phyloP scores from a whole-genome alignment of 345 rosid genomes.

The Populus pruinosa region DNA sequence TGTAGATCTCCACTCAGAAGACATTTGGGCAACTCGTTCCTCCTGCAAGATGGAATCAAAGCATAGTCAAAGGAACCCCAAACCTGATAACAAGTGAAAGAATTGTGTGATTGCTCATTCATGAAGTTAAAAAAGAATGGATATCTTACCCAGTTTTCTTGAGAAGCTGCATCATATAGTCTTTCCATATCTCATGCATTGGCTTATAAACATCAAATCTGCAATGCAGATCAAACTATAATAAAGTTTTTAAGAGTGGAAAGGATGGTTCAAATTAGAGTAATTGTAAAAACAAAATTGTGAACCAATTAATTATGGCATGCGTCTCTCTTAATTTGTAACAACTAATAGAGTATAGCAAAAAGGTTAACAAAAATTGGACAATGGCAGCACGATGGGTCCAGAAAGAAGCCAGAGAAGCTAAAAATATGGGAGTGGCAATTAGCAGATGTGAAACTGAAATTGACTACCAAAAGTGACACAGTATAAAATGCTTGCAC shows the following conservation, averaged over 20 bases:
- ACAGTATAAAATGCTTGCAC: too few species aligned
- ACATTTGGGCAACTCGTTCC: slow-evolving; percentile 19
- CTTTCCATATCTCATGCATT: slow-evolving; percentile 77
- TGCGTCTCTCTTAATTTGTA: neutral
- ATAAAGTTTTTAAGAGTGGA: neutral
- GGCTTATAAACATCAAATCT: slow-evolving; percentile 59
- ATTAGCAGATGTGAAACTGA: too few species aligned
- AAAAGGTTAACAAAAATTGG: too few species aligned
- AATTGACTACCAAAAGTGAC: too few species aligned
- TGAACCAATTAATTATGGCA: neutral
- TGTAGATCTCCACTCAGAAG: slow-evolving; percentile 31
- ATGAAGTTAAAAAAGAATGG: neutral
- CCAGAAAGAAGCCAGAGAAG: too few species aligned
- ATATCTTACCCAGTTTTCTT: slow-evolving; percentile 50
- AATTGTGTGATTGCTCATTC: neutral
- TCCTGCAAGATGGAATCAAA: slow-evolving; percentile 16
- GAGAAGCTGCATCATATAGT: slow-evolving; percentile 48
- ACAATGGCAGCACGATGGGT: too few species aligned
- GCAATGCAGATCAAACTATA: slow-evolving; percentile 23
- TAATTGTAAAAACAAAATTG: neutral
- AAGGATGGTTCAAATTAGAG: neutral
- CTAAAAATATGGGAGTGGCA: too few species aligned
- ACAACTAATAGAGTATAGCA: neutral
- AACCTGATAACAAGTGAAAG: neutral
- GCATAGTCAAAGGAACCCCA: neutral